Evolutionary conservation across 768 basidiomycete species (phyloP).

Genomic region (Cystofilobasidium bisporidii): DNA sequence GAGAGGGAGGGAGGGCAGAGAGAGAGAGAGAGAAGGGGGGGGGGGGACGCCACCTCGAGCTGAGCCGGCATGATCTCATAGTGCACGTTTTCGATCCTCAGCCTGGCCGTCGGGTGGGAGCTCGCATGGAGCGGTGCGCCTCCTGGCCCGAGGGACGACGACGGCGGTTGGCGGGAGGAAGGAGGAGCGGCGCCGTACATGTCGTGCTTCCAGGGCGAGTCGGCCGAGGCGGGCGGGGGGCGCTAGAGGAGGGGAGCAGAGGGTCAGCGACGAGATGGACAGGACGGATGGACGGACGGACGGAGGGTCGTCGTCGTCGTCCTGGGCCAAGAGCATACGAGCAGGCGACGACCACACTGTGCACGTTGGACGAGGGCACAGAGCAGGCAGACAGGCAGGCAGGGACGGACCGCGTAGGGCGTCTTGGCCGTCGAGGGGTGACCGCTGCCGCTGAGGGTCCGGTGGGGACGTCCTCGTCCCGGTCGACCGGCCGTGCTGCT

Average conservation of each 20-base stretch:
- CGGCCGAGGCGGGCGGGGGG: slow-evolving; percentile 18
- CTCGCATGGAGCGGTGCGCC: not conserved
- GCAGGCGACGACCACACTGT: too few relatives aligned
- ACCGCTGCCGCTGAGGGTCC: not conserved
- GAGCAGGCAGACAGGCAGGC: too few relatives aligned
- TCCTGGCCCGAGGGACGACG: too few relatives aligned
- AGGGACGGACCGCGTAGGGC: too few relatives aligned
- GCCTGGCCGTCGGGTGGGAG: slow-evolving; percentile 10
- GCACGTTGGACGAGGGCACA: too few relatives aligned
- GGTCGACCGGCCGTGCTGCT: not conserved
- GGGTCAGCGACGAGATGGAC: not conserved
- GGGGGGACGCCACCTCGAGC: slow-evolving; percentile 11
- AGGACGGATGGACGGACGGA: not conserved
- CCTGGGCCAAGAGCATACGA: too few relatives aligned
- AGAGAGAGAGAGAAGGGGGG: not conserved
- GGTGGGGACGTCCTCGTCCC: too few relatives aligned
- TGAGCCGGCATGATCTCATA: slow-evolving; percentile 23
- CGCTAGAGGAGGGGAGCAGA: not conserved
- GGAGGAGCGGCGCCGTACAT: slow-evolving; percentile 10
- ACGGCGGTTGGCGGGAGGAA: too few relatives aligned
- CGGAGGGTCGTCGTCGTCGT: too few relatives aligned
- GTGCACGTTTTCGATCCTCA: slow-evolving; percentile 23
- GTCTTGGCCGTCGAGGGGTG: too few relatives aligned
- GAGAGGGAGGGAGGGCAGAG: too few relatives aligned
- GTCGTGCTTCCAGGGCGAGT: slow-evolving; percentile 17